phyloP scores from a whole-genome alignment of 2,329 filamentous ascomycete genomes.

The Rosellinia necatrix region DNA sequence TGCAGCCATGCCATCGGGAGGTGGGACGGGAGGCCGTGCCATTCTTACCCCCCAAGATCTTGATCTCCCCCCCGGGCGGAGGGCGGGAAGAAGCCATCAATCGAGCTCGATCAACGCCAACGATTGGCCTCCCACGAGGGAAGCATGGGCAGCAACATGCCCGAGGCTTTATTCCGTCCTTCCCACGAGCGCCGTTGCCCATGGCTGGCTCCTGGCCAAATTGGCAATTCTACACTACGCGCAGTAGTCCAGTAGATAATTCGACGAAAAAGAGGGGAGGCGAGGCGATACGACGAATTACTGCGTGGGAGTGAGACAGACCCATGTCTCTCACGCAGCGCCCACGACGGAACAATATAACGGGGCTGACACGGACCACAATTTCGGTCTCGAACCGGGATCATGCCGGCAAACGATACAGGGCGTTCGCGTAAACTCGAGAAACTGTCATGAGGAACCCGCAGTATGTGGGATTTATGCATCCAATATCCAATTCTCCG shows the following conservation, averaged over 20 bases:
- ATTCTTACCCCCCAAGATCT: constrained; percentile 23
- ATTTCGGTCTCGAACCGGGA: constrained; percentile 4
- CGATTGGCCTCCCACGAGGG: constrained; percentile 2
- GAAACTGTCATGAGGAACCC: constrained; percentile 15
- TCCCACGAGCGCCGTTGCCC: background rate
- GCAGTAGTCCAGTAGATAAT: background rate
- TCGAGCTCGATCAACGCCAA: background rate
- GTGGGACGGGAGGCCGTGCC: constrained; percentile 30
- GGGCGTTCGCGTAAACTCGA: background rate
- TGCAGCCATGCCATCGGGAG: constrained; percentile 2
- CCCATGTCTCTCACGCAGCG: constrained; percentile 11
- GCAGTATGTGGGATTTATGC: constrained; percentile 18
- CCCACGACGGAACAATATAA: background rate
- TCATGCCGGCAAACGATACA: background rate
- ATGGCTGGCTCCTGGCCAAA: too few species aligned
- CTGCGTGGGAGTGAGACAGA: constrained; percentile 15
- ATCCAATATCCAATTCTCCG: background rate
- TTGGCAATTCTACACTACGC: too few species aligned
- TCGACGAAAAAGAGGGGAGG: background rate
- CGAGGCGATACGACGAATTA: background rate
- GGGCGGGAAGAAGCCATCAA: constrained; percentile 7
- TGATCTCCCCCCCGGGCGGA: background rate
- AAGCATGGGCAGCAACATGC: background rate
- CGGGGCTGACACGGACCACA: constrained; percentile 16
- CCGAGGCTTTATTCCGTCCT: background rate